These are phyloP conservation scores for Moricandia arvensis DNA, from an alignment of 345 rosid genomes.

Conservation along the genomic window DNA sequence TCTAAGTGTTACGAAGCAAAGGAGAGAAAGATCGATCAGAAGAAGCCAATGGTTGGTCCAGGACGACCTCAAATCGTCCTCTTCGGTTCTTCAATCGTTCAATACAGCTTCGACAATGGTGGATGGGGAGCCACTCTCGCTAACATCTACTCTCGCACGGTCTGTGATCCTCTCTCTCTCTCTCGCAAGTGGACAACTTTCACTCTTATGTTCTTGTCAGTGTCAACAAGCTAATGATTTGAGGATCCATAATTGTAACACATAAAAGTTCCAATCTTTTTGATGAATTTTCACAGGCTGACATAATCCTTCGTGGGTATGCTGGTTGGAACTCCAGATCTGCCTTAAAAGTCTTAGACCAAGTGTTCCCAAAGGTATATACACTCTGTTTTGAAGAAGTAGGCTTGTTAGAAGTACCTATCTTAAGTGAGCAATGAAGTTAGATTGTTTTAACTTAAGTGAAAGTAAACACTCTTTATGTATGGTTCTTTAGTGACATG, in stretches of 20 bases:
- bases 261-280: not conserved
- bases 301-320: slow-evolving; percentile 75
- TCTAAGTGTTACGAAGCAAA: not conserved
- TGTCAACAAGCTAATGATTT: slow-evolving; percentile 26
- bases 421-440: not conserved
- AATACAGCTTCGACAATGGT: slow-evolving; percentile 54
- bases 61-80: slow-evolving; percentile 79
- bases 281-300: slow-evolving; percentile 56
- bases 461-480: not conserved
- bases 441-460: not conserved
- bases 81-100: slow-evolving; percentile 95
- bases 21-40: not conserved
- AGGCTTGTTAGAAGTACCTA: not conserved
- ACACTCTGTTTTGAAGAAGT: slow-evolving; percentile 1
- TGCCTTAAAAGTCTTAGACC: slow-evolving; percentile 44
- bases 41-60: slow-evolving; percentile 71
- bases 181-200: not conserved
- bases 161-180: slow-evolving; percentile 11
- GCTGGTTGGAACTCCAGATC: slow-evolving; percentile 57
- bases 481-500: not conserved
- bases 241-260: not conserved
- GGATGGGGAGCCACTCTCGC: slow-evolving; percentile 90
- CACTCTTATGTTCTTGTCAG: not conserved
- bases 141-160: slow-evolving; percentile 77
- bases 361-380: slow-evolving; percentile 77